Conservation (phyloP, 1,139 yeast species). For the Candida tetrigidarum region DNA sequence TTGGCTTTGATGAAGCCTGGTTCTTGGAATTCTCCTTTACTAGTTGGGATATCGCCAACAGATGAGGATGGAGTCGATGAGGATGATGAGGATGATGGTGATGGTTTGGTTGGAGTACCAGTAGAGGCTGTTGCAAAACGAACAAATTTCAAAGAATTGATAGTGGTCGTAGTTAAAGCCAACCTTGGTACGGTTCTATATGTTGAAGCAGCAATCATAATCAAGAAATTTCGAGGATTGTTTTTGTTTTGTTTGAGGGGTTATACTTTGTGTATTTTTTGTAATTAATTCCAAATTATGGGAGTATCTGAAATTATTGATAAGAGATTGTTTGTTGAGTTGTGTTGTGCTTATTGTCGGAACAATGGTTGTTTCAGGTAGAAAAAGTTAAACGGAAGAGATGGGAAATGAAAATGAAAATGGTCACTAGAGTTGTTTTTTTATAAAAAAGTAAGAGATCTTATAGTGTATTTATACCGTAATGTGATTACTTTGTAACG, state of each 20-base stretch:
- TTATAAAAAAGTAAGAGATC: background rate
- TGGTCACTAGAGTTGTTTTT: too few relatives aligned
- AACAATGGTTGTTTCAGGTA: too few relatives aligned
- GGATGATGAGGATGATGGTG: background rate
- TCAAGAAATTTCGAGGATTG: too few relatives aligned
- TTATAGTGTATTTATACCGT: background rate
- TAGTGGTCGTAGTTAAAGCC: background rate
- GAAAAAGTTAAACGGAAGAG: background rate
- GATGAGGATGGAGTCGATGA: background rate
- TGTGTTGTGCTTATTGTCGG: background rate
- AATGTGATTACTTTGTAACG: background rate
- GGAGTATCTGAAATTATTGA: too few relatives aligned
- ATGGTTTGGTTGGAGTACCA: background rate
- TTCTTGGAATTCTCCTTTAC: background rate
- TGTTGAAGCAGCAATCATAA: conserved; percentile 7
- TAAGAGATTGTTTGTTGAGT: background rate
- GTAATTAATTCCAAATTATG: too few relatives aligned
- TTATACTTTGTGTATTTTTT: background rate
- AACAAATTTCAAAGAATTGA: background rate
- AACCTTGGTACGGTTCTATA: conserved; percentile 1
- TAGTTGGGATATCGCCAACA: background rate
- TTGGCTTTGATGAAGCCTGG: conserved; percentile 2
- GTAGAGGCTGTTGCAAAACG: conserved; percentile 2
- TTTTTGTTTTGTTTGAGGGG: too few relatives aligned
- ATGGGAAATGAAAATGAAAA: background rate